Conservation (phyloP, 176 grass and related monocot species). For the Carex myosuroides region DNA sequence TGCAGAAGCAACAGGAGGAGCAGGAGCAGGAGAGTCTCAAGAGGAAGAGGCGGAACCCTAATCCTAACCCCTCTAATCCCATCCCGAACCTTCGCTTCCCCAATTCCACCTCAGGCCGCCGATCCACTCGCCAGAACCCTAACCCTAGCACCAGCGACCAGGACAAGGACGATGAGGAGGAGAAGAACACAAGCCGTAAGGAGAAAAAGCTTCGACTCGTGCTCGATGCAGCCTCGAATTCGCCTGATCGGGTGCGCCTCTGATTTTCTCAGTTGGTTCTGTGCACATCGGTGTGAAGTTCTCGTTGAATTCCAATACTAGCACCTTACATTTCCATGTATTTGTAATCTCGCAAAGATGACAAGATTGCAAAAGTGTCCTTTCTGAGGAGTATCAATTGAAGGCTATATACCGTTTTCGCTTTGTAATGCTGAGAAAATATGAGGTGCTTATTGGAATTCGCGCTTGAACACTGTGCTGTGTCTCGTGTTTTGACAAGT, state of each 20-base stretch:
- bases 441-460: background rate
- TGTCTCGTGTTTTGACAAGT: background rate
- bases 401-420: background rate
- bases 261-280: background rate
- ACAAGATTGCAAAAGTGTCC: background rate
- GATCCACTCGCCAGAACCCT: constrained; percentile 42
- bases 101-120: constrained; percentile 16
- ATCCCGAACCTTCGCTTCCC: constrained; percentile 9
- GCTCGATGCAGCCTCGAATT: constrained; percentile 31
- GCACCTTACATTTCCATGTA: background rate
- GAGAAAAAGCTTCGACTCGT: constrained; percentile 89
- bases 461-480: background rate
- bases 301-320: background rate
- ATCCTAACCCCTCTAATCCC: constrained; percentile 3
- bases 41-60: constrained; percentile 19
- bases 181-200: constrained; percentile 28
- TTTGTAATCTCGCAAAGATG: background rate
- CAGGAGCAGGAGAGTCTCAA: constrained; percentile 6
- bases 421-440: background rate
- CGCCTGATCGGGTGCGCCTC: constrained; percentile 16
- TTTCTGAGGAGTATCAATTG: background rate
- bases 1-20: constrained; percentile 28
- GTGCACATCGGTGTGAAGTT: background rate
- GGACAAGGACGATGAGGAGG: constrained; percentile 39
- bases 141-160: constrained; percentile 8